These are phyloP conservation scores for Scleroderma bovista DNA, from an alignment of 768 basidiomycete species.

Conservation along the genomic window DNA sequence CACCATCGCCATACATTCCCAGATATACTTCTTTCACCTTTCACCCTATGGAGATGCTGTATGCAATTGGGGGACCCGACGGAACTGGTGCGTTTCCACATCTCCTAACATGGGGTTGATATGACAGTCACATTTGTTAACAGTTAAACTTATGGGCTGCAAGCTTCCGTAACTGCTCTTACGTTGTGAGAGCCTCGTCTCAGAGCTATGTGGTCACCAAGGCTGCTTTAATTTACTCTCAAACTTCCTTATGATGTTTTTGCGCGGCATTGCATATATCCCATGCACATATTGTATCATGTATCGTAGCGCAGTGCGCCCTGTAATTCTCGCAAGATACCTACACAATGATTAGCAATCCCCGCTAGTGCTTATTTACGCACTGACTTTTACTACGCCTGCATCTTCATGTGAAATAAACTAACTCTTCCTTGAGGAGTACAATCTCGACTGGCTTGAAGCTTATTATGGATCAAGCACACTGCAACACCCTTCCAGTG, in stretches of 20 bases:
- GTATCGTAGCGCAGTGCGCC: conserved; percentile 10
- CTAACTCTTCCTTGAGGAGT: not conserved
- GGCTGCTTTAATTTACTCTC: not conserved
- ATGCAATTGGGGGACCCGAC: conserved; percentile 67
- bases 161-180: conserved; percentile 33
- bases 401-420: not conserved
- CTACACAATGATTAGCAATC: too few species aligned
- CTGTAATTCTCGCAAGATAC: too few species aligned
- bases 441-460: too few species aligned
- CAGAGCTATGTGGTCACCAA: not conserved
- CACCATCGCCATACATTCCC: conserved; percentile 56
- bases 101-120: conserved; percentile 5
- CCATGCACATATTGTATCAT: conserved; percentile 2
- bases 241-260: not conserved
- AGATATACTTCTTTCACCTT: conserved; percentile 63
- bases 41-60: conserved; percentile 86
- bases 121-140: not conserved
- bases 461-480: not conserved
- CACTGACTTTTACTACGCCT: not conserved
- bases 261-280: not conserved
- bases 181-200: not conserved
- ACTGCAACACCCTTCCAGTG: not conserved
- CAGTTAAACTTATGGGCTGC: conserved; percentile 56
- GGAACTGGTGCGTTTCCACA: conserved; percentile 42
- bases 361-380: too few species aligned